Percentiles rank a stretch among this genome's conserved stretches.
Conservation (phyloP, 2,329 filamentous ascomycete genomes). For the Epichloe uncinata region DNA sequence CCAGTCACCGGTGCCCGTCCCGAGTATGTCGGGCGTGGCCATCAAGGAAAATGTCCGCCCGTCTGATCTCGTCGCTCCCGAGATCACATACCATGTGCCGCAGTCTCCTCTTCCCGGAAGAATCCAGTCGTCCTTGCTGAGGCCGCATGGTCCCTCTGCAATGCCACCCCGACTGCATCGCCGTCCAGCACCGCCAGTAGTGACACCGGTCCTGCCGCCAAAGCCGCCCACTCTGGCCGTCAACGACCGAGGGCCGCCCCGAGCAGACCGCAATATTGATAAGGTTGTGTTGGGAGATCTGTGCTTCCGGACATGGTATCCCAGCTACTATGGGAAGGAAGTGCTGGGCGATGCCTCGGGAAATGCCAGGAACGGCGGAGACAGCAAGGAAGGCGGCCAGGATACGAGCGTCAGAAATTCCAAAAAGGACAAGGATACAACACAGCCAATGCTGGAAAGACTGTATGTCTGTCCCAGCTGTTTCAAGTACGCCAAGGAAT, state of each 20-base stretch:
- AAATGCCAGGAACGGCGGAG: slow-evolving; percentile 13
- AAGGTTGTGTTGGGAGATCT: slow-evolving; percentile 77
- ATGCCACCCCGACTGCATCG: slow-evolving; percentile 18
- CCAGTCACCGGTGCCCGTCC: slow-evolving; percentile 1
- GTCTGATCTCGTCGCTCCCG: slow-evolving; percentile 25
- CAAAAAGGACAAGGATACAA: slow-evolving; percentile 21
- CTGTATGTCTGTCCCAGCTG: slow-evolving; percentile 86
- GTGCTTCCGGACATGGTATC: slow-evolving; percentile 83
- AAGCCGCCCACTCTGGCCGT: slow-evolving; percentile 18
- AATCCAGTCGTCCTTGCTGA: slow-evolving; percentile 17
- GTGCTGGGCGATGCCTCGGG: slow-evolving; percentile 38
- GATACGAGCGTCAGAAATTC: slow-evolving; percentile 16
- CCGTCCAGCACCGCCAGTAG: slow-evolving; percentile 13
- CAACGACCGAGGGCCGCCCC: slow-evolving; percentile 22
- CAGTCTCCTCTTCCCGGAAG: slow-evolving; percentile 17
- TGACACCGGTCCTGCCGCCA: slow-evolving; percentile 22
- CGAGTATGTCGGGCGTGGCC: slow-evolving; percentile 3
- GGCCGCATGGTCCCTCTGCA: slow-evolving; percentile 21
- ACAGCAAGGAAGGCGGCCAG: slow-evolving; percentile 16
- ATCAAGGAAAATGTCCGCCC: slow-evolving; percentile 16
- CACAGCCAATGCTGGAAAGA: slow-evolving; percentile 41
- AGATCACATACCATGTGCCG: slow-evolving; percentile 27
- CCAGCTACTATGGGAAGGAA: slow-evolving; percentile 75
- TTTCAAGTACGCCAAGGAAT: slow-evolving; percentile 74
- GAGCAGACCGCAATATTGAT: slow-evolving; percentile 62